Conservation (phyloP, 805 yeast species). For the Ogataea philodendri region DNA sequence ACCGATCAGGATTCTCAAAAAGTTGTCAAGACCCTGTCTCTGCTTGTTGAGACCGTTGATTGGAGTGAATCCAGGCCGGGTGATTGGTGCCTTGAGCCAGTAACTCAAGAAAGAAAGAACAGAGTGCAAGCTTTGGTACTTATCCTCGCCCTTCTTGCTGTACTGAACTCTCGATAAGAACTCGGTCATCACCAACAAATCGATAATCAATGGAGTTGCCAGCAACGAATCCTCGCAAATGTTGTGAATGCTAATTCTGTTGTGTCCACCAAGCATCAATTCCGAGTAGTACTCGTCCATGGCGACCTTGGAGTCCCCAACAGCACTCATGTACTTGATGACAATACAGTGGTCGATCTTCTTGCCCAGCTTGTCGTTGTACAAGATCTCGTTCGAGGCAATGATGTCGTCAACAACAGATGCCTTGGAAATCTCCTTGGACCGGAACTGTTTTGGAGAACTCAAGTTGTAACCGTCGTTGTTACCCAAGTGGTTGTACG, state of each 20-base stretch:
- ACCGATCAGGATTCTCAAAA: slow-evolving; percentile 85
- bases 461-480: slow-evolving; percentile 92
- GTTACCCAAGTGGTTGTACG: slow-evolving; percentile 94
- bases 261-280: slow-evolving; percentile 96
- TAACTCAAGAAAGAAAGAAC: slow-evolving; percentile 84
- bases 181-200: slow-evolving; percentile 85
- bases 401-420: slow-evolving; percentile 94
- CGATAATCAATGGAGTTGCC: slow-evolving; percentile 93
- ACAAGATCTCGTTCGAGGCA: slow-evolving; percentile 79
- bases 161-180: slow-evolving; percentile 84
- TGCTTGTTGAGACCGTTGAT: slow-evolving; percentile 95
- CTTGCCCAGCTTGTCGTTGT: slow-evolving; percentile 75
- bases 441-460: slow-evolving; percentile 89
- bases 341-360: slow-evolving; percentile 92
- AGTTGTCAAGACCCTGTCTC: slow-evolving; percentile 87
- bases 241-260: slow-evolving; percentile 88
- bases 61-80: slow-evolving; percentile 86
- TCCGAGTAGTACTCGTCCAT: slow-evolving; percentile 98
- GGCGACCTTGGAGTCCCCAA: slow-evolving; percentile 95
- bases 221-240: slow-evolving; percentile 94
- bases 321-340: slow-evolving; percentile 90
- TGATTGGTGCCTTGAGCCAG: slow-evolving; percentile 96
- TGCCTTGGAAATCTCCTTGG: slow-evolving; percentile 91
- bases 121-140: slow-evolving; percentile 69
- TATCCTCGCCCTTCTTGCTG: slow-evolving; percentile 47